Percentiles rank a stretch among this genome's conserved stretches.
These are phyloP conservation scores for Chaetomium sp. DNA, from an alignment of 2,329 filamentous ascomycete genomes.

Conservation along the genomic window DNA sequence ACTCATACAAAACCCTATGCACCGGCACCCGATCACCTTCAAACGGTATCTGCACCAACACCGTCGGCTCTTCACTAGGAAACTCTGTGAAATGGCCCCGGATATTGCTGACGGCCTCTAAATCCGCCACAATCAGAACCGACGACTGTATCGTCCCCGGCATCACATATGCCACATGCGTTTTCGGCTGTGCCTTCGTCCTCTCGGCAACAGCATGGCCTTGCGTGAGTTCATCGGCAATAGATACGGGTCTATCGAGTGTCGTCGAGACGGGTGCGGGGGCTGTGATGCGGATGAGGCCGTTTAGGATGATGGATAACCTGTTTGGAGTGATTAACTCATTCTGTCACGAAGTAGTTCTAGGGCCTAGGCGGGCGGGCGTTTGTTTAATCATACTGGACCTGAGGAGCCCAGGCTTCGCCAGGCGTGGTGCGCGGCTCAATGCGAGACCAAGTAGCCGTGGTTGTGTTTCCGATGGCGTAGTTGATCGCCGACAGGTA, in stretches of 20 bases:
- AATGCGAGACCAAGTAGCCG: slow-evolving; percentile 29
- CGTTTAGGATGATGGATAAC: slow-evolving; percentile 29
- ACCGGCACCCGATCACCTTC: slow-evolving; percentile 22
- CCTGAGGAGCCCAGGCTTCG: slow-evolving; percentile 30
- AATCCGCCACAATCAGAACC: slow-evolving; percentile 28
- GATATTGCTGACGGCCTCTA: slow-evolving; percentile 24
- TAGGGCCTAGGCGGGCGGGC: background rate
- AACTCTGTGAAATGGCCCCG: slow-evolving; percentile 31
- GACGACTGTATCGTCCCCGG: slow-evolving; percentile 29
- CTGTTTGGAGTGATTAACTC: slow-evolving; percentile 11
- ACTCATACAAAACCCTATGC: slow-evolving; percentile 8
- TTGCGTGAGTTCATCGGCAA: background rate
- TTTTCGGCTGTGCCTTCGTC: slow-evolving; percentile 6
- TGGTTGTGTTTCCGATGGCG: slow-evolving; percentile 24
- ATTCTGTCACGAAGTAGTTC: background rate
- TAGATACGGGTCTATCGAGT: slow-evolving; percentile 9
- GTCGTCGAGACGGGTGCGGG: slow-evolving; percentile 18
- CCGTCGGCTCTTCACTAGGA: slow-evolving; percentile 29
- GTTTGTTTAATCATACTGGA: slow-evolving; percentile 23
- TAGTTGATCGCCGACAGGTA: slow-evolving; percentile 30
- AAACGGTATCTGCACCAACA: slow-evolving; percentile 30
- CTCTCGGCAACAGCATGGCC: background rate
- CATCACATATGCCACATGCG: slow-evolving; percentile 26
- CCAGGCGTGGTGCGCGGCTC: slow-evolving; percentile 27
- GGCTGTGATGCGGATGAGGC: slow-evolving; percentile 29